These are phyloP conservation scores for Solanum sparsipilum DNA, from an alignment of 257 asterid genomes.

Conservation along the genomic window DNA sequence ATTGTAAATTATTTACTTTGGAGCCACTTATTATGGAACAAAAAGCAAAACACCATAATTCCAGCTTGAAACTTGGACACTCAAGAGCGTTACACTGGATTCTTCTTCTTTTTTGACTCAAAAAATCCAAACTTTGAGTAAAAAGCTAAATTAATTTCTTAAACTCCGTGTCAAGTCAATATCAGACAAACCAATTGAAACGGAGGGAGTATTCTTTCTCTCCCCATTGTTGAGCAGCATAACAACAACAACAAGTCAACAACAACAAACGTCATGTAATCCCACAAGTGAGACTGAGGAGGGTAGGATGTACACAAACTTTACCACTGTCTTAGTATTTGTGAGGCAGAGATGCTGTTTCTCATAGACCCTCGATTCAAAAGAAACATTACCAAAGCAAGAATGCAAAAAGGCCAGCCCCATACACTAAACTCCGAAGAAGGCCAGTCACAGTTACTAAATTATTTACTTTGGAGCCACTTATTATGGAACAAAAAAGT, in stretches of 20 bases:
- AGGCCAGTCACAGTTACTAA: background rate
- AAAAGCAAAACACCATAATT: background rate
- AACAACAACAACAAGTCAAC: background rate
- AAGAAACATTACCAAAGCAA: background rate
- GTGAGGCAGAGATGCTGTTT: background rate
- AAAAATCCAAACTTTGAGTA: background rate
- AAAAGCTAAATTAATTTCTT: background rate
- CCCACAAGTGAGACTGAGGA: background rate
- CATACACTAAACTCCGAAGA: background rate
- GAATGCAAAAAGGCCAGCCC: background rate
- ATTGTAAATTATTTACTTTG: background rate
- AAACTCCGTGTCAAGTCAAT: background rate
- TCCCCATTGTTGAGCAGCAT: background rate
- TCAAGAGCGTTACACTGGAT: background rate
- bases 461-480: background rate
- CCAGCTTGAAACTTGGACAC: background rate
- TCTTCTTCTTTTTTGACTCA: background rate
- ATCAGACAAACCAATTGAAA: background rate
- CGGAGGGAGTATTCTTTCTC: background rate
- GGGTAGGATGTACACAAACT: background rate
- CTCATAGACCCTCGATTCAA: background rate
- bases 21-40: background rate
- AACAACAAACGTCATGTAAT: background rate
- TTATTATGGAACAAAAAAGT: background rate
- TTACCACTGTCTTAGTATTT: background rate